Evolutionary conservation across 2,329 filamentous ascomycete species (phyloP), one percentile per base, ranked within the genome.

Genomic region (Ascochyta pisi): DNA sequence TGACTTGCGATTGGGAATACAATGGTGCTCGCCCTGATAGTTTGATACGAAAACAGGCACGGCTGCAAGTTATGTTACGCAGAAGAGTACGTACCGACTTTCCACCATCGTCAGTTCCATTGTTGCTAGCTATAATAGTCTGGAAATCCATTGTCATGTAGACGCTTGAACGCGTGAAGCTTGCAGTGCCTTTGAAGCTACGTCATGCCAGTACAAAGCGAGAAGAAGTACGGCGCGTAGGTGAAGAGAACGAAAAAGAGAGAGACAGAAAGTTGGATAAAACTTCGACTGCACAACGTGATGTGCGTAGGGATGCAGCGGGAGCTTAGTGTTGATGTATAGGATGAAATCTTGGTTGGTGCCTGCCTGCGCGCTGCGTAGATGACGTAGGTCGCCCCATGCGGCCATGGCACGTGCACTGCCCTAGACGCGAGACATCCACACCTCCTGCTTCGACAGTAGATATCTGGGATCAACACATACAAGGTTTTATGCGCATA

Each of bases 81-180:
- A 23, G 34, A n/a, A 16, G 37, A 34, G 24, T 23, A 61, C 64
- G 47, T 62, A 68, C 66, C 52, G 63, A 63, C 37, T 55, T 52
- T 26, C 55, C 57, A 45, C 53, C 52, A 27, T 50, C 54, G n/a
- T 57, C 59, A 39, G 44, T 55, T 42, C 62, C 54, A 50, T 53
- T 54, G 31, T 52, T 61, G 35, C 61, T 50, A 34, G 46, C 41
- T 34, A 64, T 56, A 23, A 62, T 52, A 16, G 44, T 57, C 45
- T 64, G 62, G 29, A 61, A 38, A 43, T 66, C 58, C 65, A 68
- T 68, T 27, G 16, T 41, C 27, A 19, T 15, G 35, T 23, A 46
- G 43, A 34, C 35, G 45, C 50, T 45, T 46, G 16, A 51, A 49
- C 29, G 40, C 29, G 27, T 16, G 40, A 38, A 33, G 24, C 19